Conservation (phyloP, 2,329 filamentous ascomycete genomes). For the Graphium sp. region DNA sequence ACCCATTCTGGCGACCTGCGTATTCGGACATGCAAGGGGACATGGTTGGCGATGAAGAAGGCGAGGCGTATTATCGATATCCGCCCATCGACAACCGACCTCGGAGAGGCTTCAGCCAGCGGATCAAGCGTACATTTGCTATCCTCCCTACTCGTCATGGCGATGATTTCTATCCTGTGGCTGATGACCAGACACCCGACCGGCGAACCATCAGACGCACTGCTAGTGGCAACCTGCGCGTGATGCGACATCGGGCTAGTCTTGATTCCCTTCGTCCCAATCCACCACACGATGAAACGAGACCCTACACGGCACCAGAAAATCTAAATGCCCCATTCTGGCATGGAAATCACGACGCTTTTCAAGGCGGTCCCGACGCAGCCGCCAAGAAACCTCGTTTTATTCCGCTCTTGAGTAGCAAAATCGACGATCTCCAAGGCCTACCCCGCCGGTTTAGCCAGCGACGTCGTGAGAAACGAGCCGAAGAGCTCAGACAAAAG, state of each 20-base stretch:
- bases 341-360: conserved; percentile 12
- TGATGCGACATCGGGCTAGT: conserved; percentile 36
- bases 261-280: conserved; percentile 20
- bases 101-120: conserved; percentile 28
- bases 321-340: conserved; percentile 3
- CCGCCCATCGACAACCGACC: conserved; percentile 31
- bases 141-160: conserved; percentile 35
- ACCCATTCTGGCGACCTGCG: conserved; percentile 45
- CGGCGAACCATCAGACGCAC: conserved; percentile 42
- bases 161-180: conserved; percentile 15
- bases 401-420: conserved; percentile 20
- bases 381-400: conserved; percentile 5
- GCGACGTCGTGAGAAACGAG: conserved; percentile 38
- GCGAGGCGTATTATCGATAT: conserved; percentile 25
- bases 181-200: conserved; percentile 22
- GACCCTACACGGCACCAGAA: conserved; percentile 16
- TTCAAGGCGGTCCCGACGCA: too few relatives aligned
- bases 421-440: conserved; percentile 33
- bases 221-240: conserved; percentile 40
- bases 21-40: conserved; percentile 19
- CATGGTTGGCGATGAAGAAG: conserved; percentile 16
- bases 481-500: conserved; percentile 37
- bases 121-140: conserved; percentile 41
- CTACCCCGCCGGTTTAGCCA: conserved; percentile 40
- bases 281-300: conserved; percentile 7